Evolutionary conservation across 345 rosid genomes (phyloP).

Genomic region (Eucalyptus fibrosa): DNA sequence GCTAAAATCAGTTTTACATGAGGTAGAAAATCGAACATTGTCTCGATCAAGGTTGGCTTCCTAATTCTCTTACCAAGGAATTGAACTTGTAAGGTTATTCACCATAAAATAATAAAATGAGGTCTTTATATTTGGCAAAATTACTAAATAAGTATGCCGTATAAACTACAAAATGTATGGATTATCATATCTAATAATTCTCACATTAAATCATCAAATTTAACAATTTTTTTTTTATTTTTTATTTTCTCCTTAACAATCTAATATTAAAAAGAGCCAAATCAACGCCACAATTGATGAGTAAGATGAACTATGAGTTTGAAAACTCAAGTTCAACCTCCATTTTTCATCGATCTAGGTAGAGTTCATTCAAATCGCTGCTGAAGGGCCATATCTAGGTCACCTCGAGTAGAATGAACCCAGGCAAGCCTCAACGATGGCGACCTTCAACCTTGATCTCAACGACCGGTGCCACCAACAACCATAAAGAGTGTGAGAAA

Average conservation of each 20-base stretch:
- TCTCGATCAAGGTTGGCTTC: not conserved
- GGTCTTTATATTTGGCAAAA: not conserved
- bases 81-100: not conserved
- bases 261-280: not conserved
- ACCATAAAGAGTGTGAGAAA: not conserved
- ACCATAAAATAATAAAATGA: not conserved
- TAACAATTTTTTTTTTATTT: not conserved
- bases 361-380: not conserved
- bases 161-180: not conserved
- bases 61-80: not conserved
- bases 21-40: not conserved
- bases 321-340: not conserved
- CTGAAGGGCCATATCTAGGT: too few relatives aligned
- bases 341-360: not conserved
- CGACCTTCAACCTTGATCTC: too few relatives aligned
- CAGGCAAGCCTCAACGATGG: not conserved
- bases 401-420: not conserved
- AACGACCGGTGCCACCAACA: not conserved
- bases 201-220: not conserved
- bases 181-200: not conserved
- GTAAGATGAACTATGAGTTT: too few relatives aligned
- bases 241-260: not conserved
- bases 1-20: not conserved
- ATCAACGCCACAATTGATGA: fast-evolving
- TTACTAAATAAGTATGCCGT: not conserved